A percentile compares a stretch with the other conserved stretches of the same genome.
phyloP scores from a whole-genome alignment of 2,329 filamentous ascomycete genomes.

The Chrysoporthe puriensis region DNA sequence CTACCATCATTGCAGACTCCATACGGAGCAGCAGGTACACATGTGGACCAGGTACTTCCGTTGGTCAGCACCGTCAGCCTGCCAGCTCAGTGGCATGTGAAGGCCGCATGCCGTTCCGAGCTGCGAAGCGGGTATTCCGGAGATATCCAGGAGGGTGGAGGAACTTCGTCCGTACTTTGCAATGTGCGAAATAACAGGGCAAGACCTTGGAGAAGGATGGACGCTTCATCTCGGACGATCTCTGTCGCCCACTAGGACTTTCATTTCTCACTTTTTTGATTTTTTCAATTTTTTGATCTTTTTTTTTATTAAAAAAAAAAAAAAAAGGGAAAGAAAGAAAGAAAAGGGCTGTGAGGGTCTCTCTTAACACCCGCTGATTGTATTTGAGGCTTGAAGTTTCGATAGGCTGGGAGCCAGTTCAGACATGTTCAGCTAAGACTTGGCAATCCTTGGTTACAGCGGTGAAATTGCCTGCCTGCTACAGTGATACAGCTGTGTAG shows the following conservation, averaged over 20 bases:
- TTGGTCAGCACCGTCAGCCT: not conserved
- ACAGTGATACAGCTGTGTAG: not conserved
- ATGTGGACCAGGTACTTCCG: not conserved
- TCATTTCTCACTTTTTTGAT: too few species aligned
- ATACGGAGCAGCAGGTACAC: not conserved
- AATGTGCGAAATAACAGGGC: not conserved
- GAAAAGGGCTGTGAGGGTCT: not conserved
- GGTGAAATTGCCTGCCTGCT: not conserved
- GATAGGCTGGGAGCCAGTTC: not conserved
- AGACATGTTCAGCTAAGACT: not conserved
- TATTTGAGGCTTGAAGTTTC: not conserved
- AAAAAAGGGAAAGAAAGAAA: too few species aligned
- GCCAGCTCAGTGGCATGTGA: slow-evolving; percentile 7
- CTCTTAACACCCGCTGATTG: not conserved
- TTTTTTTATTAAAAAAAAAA: not conserved
- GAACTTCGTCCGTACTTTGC: not conserved
- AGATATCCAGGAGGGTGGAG: slow-evolving; percentile 4
- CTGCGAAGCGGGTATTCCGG: slow-evolving; percentile 8
- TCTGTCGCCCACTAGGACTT: too few species aligned
- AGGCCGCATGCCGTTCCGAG: slow-evolving; percentile 9
- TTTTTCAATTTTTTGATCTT: too few species aligned
- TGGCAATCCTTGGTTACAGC: not conserved
- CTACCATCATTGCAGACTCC: not conserved
- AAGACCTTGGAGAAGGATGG: not conserved
- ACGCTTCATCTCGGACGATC: not conserved